These are phyloP conservation scores for Nitzschia inconspicua DNA, from an alignment of 108 stramenopile genomes.

Conservation along the genomic window DNA sequence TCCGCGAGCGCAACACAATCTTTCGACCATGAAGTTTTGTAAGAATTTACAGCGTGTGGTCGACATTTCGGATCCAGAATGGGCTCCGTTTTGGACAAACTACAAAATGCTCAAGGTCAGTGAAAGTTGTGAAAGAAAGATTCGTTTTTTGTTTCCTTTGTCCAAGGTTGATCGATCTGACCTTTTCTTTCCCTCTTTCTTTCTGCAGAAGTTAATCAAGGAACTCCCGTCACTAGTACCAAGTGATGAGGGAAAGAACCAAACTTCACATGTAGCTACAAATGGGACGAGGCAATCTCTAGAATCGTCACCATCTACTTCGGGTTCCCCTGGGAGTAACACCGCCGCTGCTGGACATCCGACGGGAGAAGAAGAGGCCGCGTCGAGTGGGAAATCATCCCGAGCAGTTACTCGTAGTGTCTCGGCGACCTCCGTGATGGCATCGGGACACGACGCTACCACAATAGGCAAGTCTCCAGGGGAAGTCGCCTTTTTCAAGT, in stretches of 20 bases:
- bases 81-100: conserved; percentile 86
- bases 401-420: too few relatives aligned
- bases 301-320: too few relatives aligned
- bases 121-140: not conserved
- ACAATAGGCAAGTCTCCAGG: conserved; percentile 48
- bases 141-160: conserved; percentile 3
- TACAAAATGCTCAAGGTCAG: conserved; percentile 87
- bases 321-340: too few relatives aligned
- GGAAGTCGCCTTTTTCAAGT: conserved; percentile 89
- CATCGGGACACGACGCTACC: not conserved
- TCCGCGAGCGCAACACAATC: too few relatives aligned
- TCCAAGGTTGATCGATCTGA: conserved; percentile 2
- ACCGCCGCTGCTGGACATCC: too few relatives aligned
- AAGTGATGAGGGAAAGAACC: conserved; percentile 14
- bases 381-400: too few relatives aligned
- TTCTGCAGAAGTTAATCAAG: conserved; percentile 81
- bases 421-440: too few relatives aligned
- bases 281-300: too few relatives aligned
- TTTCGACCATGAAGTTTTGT: conserved; percentile 94
- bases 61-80: conserved; percentile 85
- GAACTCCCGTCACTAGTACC: conserved; percentile 69
- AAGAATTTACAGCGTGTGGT: conserved; percentile 79
- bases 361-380: too few relatives aligned
- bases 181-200: conserved; percentile 5
- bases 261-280: too few relatives aligned